Evolutionary conservation across 2,329 filamentous ascomycete genomes (phyloP), one percentile per base, ranked within the genome.

Genomic region (Chrysoporthe cubensis): DNA sequence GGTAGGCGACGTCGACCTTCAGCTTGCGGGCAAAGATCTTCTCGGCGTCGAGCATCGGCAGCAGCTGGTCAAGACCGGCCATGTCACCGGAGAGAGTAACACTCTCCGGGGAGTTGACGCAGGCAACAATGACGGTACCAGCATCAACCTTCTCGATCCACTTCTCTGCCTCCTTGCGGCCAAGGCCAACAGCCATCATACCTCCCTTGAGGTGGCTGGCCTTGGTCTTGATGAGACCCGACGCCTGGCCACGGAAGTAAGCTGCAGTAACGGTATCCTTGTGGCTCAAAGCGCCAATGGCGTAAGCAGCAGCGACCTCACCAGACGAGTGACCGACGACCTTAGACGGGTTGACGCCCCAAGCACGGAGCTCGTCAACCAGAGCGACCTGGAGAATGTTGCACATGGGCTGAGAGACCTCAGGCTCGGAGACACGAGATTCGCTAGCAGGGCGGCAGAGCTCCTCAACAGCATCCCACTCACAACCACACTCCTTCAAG

Each of bases 1-100:
- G 71, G 57, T 72, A 72, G 26, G 71, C 71, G 34, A 66, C 58
- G 37, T 71, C 69, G n/a, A 72, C 71, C 64, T 68, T 62, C 1
- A 72, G 69, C 34, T 54, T 58, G 46, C 71, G 37, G 48, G 74
- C 74, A 69, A 80, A 80, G 8, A 77, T 58, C 34, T 72, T 72
- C 13, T 64, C 62, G n/a, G 42, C 66, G 11, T 68, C 71, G 3
- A 72, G 61, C 59, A 64, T 37, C 16, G 62, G 61, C 11, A 71
- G 62, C 18, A 79, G 62, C 13, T 71, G 69, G 32, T 75, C 67
- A 2, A 80, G 71, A 2, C 72, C 73, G 2, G 63, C 66, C 5
- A 64, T 64, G 32, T 77, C 74, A 1, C 79, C 79, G 0, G 79
- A 78, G 0, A 81, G 44, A 0, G 79, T 81, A 6, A 77, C 69